Evolutionary conservation across 805 yeast species (phyloP), one percentile per base, ranked within the genome.

Genomic region (Starmera pachycereana): DNA sequence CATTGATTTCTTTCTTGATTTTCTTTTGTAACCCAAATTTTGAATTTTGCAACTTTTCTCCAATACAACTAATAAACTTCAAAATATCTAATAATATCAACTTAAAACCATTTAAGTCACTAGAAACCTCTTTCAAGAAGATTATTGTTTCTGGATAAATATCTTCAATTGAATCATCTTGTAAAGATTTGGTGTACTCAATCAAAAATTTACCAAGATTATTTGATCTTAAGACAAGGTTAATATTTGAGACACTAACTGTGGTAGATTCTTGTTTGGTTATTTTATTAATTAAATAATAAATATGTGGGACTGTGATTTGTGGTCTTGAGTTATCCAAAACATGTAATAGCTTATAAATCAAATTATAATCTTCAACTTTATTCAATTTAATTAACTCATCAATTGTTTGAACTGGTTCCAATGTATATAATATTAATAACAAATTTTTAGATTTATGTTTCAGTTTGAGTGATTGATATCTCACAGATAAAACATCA

Each of bases 291-390:
- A 81, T 65, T 0, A 84, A 65, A 41, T 73, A 68, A 47, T 85
- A 65, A 5, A 88, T 61, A 48, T 74, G 71, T 0, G 94, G 89
- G 12, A 87, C 62, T 0, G 94, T 82, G 6, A 74, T 51, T 41
- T 78, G 83, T 0, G 95, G 83, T 46, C 84, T 74, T 8, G 95
- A 82, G 1, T 92, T 90, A 60, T 89, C 96, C 37, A 89, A 61
- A 3, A 83, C 79, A 55, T 84, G 87, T n/a, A 85, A 57, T 2
- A 85, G 52, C 47, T 79, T 81, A 49, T 77, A 71, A 11, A 76
- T 63, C 6, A 71, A 50, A 8, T 57, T 47, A 22, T 49, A 49
- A 6, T 39, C 33, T 6, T 56, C 49, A 13, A 50, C 49, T 4
- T 45, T 45, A 16, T 58, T 59, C 10, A 59, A 51, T 13, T 56